phyloP scores from a whole-genome alignment of 2,329 filamentous ascomycete genomes.

The Exserohilum rostratum region DNA sequence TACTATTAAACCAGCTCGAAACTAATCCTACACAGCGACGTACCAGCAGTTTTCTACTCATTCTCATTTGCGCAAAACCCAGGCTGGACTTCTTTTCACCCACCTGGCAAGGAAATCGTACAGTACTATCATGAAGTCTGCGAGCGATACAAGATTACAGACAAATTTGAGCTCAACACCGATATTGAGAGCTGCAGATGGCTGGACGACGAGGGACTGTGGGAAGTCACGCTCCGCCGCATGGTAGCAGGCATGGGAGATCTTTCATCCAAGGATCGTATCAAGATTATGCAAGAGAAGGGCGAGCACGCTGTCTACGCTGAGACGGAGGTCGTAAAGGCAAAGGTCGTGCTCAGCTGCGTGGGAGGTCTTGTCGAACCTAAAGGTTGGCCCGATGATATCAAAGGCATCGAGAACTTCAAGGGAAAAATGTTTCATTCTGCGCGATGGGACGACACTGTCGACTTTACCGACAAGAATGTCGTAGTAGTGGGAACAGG shows the following conservation, averaged over 20 bases:
- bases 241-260: conserved; percentile 62
- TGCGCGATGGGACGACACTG: conserved; percentile 60
- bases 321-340: conserved; percentile 58
- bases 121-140: conserved; percentile 62
- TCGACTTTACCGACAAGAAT: conserved; percentile 61
- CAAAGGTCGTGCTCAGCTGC: conserved; percentile 61
- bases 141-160: conserved; percentile 58
- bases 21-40: conserved; percentile 40
- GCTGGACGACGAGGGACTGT: conserved; percentile 60
- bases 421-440: conserved; percentile 64
- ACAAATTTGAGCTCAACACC: conserved; percentile 65
- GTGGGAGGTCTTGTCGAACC: conserved; percentile 65
- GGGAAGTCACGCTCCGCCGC: conserved; percentile 61
- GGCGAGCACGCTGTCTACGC: conserved; percentile 57
- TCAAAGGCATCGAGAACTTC: conserved; percentile 61
- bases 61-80: conserved; percentile 63
- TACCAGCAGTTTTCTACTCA: conserved; percentile 62
- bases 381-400: conserved; percentile 55
- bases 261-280: conserved; percentile 55
- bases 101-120: conserved; percentile 58
- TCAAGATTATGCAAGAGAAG: conserved; percentile 51
- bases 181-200: conserved; percentile 60
- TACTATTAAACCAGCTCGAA: neutral
- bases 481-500: conserved; percentile 65
- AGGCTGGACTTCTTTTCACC: conserved; percentile 58